phyloP scores from a whole-genome alignment of 345 rosid species.

The Dipteronia dyeriana region DNA sequence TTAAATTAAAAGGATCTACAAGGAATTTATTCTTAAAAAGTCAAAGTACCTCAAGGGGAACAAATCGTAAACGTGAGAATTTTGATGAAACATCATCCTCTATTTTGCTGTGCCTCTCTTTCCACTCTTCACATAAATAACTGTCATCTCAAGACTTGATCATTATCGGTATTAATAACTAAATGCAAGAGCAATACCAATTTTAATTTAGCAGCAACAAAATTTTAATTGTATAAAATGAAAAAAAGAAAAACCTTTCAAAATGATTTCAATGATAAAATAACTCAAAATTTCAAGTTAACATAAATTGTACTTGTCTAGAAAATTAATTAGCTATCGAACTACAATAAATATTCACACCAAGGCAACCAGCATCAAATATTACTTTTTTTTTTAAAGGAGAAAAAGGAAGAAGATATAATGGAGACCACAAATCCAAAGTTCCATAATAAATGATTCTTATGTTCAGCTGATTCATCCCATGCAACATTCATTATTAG shows the following conservation, averaged over 20 bases:
- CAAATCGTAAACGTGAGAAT: conserved; percentile 57
- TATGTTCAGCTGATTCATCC: not conserved
- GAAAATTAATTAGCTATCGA: not conserved
- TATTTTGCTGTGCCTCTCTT: conserved; percentile 57
- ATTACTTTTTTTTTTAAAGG: not conserved
- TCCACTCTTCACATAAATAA: conserved; percentile 92
- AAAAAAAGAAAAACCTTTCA: not conserved
- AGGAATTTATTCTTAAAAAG: conserved; percentile 17
- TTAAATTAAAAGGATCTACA: not conserved
- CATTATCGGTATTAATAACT: not conserved
- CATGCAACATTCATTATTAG: not conserved
- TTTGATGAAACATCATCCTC: conserved; percentile 47
- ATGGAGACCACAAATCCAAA: not conserved
- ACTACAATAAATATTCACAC: not conserved
- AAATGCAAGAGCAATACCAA: not conserved
- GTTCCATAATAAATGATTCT: not conserved
- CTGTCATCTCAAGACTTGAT: conserved; percentile 42
- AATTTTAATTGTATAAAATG: not conserved
- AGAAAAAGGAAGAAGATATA: not conserved
- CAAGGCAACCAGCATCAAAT: not conserved
- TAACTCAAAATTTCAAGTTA: not conserved
- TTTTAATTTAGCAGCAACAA: not conserved
- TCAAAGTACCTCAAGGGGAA: conserved; percentile 76
- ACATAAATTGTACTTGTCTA: not conserved
- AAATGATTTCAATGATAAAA: not conserved